Evolutionary conservation across 2,329 filamentous ascomycete species (phyloP).

Genomic region (Biscogniauxia mediterranea): DNA sequence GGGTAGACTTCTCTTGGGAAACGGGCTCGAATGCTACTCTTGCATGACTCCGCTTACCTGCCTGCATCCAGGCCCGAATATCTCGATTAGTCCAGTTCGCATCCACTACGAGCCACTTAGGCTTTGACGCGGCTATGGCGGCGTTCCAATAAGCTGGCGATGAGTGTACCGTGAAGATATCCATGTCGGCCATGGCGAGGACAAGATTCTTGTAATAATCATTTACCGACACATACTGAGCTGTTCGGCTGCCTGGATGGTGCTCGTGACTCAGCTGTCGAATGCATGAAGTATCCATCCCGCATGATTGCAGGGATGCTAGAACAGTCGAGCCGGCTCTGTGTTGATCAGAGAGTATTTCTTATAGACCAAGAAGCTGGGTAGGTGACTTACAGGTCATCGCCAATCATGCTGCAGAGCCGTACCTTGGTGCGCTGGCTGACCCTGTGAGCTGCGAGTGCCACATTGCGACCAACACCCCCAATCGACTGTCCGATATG

Average conservation of each 20-base stretch:
- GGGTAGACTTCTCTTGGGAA: constrained; percentile 72
- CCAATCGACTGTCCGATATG: constrained; percentile 79
- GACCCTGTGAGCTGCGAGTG: constrained; percentile 72
- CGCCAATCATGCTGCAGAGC: constrained; percentile 77
- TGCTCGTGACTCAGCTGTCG: constrained; percentile 50
- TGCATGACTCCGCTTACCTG: constrained; percentile 54
- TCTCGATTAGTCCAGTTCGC: constrained; percentile 75
- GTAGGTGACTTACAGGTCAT: constrained; percentile 61
- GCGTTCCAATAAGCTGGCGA: constrained; percentile 59
- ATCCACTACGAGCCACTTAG: constrained; percentile 81
- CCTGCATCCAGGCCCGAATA: constrained; percentile 66
- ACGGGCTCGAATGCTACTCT: constrained; percentile 85
- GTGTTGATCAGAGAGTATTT: constrained; percentile 11
- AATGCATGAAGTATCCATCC: constrained; percentile 65
- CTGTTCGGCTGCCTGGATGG: constrained; percentile 63
- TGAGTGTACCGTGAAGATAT: constrained; percentile 64
- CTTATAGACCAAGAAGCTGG: neutral
- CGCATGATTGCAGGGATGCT: constrained; percentile 59
- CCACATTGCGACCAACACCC: constrained; percentile 90
- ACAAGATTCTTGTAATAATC: constrained; percentile 78
- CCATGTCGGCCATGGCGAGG: constrained; percentile 96
- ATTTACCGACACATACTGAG: constrained; percentile 90
- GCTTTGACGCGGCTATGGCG: constrained; percentile 53
- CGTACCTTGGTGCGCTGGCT: constrained; percentile 61
- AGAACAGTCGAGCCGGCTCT: constrained; percentile 74